phyloP scores from a whole-genome alignment of 164 flowering plant genomes.

The Liriodendron chinense region DNA sequence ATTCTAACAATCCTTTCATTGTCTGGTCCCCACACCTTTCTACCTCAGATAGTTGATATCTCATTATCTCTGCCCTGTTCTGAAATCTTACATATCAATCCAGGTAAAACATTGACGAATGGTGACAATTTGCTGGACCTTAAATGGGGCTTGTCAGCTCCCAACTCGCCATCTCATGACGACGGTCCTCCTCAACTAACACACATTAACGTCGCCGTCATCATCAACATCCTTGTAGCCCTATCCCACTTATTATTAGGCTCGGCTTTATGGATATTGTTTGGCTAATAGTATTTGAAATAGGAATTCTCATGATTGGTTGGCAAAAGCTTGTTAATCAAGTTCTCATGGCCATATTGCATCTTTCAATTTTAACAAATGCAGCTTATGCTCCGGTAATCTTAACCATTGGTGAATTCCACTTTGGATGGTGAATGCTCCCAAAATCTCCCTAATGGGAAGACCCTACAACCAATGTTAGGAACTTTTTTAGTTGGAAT shows the following conservation, averaged over 20 bases:
- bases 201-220: background rate
- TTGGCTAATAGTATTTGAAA: background rate
- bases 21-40: background rate
- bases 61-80: background rate
- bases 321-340: no score
- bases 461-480: background rate
- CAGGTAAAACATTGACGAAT: background rate
- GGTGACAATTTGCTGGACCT: background rate
- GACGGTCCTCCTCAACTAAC: background rate
- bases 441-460: background rate
- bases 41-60: background rate
- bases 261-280: background rate
- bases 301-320: background rate
- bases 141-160: background rate
- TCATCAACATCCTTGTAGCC: background rate
- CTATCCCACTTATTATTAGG: background rate
- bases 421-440: background rate
- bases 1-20: background rate
- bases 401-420: background rate
- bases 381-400: background rate
- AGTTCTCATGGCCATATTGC: background rate
- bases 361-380: background rate
- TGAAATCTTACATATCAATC: background rate
- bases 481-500: background rate
- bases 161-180: background rate